Base-by-base conservation (phyloP, 2,329 filamentous ascomycete species). In the Aureobasidium zeae region DNA sequence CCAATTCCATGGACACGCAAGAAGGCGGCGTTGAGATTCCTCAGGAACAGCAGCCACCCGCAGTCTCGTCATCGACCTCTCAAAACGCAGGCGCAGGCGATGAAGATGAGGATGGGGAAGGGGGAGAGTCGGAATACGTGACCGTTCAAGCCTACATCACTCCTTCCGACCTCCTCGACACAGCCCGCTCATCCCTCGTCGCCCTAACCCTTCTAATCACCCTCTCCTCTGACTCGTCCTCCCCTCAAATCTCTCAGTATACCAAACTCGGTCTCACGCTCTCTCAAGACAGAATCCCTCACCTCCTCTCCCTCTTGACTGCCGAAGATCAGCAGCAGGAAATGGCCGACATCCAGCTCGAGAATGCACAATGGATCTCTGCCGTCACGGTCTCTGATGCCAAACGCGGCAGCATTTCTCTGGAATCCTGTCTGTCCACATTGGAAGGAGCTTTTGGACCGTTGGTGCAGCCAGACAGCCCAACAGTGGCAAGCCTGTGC, bases 81-180 rank as follows among this genome's bases (percentile, higher is more conserved):
- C 10, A 7, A 32, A 25, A 35, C 4, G 60, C 55, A n/a, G 52
- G 53, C 10, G 53, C 51, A 35, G 55, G 52, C 2, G 53, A 54
- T 47, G 56, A 52, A 21, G 58, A 58, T 31, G 60, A 73, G 26
- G 77, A 78, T 48, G 56, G 52, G 20, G 58, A 58, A 31, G 60
- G 72, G 26, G 77, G 78, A 48, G 72, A 80, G 53, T 77, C 77
- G 46, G 72, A 80, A 53, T 83, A 77, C 72, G 79, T 77, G 13
- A 73, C 70, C 3, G 70, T 86, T n/a, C 68, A 81, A 43, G 78
- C 81, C 50, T 76, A 80, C 0, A 66, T 83, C 19, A 81, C 79
- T 2, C 71, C 75, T 19, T 68, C 71, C 35, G 76, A 77, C 1
- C 70, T 86, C 5, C 64, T 85, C 1, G 82, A 86, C 48, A 85